Base-by-base conservation (phyloP, 176 grass and related monocot species). In the Triticum timopheevii region DNA sequence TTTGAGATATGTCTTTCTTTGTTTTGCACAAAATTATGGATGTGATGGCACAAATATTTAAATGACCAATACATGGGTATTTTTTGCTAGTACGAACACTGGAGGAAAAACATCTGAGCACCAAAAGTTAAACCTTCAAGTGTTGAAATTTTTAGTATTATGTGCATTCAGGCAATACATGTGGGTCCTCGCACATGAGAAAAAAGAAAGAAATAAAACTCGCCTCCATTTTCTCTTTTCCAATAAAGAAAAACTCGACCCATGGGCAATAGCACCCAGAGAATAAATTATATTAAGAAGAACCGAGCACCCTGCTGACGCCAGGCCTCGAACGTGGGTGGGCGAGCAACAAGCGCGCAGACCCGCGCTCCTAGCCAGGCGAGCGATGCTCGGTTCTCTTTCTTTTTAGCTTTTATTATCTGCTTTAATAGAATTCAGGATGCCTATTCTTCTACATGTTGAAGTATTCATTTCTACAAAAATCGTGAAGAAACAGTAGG, bases 341-440 rank as follows among this genome's bases (percentile, higher is more conserved):
- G 17, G 52, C 52, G 17, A 56, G 52, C 52, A 17, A 20, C 52
- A 17, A 17, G 52, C 52, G 6, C 17, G 52, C 52, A 56, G 52
- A 56, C 52, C 17, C 17, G 52, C 17, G 17, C 17, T 56, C 52
- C 52, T 56, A 56, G 17, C 52, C 52, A 56, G 17, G 52, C 17
- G 17, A 56, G 52, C 52, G 52, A 20, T 54, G 52, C 52, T 56
- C 52, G 17, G 52, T 56, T 56, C 52, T 56, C 52, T 56, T 56
- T 56, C 52, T 56, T 56, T 56, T 17, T 56, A 17, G 16, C 23
- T 84, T 54, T n/a, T 44, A 40, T 56, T 65, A 17, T 22, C 3
- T 42, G 24, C 17, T 34, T 85, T 81, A 89, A 33, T 74, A 16
- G 4, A 73, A 79, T 79, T 47, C 28, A 8, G 52, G 15, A 84